Conservation (phyloP, 202 grass and related monocot species). For the Elaeis oleifera region DNA sequence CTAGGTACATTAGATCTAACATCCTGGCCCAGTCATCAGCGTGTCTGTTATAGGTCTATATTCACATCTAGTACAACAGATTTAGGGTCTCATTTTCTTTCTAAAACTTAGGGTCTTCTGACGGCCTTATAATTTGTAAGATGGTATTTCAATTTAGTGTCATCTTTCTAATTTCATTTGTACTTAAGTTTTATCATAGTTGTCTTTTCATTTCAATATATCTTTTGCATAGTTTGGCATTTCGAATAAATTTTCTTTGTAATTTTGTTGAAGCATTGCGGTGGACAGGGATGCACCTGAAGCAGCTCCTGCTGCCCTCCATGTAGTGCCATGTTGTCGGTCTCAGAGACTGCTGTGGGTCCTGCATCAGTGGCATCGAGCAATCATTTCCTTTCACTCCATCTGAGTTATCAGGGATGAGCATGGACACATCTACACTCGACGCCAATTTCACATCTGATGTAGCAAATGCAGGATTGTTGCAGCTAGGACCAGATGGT, state of each 20-base stretch:
- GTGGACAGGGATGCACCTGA: slow-evolving; percentile 37
- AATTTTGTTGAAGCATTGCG: slow-evolving; percentile 18
- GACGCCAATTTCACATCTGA: slow-evolving; percentile 56
- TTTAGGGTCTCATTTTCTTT: too few species aligned
- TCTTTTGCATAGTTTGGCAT: too few species aligned
- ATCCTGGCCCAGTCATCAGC: too few species aligned
- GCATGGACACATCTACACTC: slow-evolving; percentile 65
- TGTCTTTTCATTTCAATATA: too few species aligned
- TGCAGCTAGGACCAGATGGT: slow-evolving; percentile 69
- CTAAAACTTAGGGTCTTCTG: too few species aligned
- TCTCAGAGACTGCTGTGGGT: slow-evolving; percentile 69
- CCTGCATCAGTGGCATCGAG: slow-evolving; percentile 78
- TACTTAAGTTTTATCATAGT: too few species aligned
- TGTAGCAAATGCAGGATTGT: slow-evolving; percentile 35
- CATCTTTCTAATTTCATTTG: too few species aligned
- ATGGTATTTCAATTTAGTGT: too few species aligned
- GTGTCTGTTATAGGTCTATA: too few species aligned
- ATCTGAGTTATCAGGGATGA: slow-evolving; percentile 78
- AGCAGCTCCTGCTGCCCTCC: slow-evolving; percentile 26
- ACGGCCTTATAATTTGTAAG: too few species aligned
- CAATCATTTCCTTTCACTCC: slow-evolving; percentile 83
- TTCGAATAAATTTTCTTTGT: background rate
- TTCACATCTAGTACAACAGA: too few species aligned
- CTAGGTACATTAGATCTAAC: too few species aligned
- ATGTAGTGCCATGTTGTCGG: slow-evolving; percentile 33